phyloP scores from a whole-genome alignment of 163 green algal genomes.

The Prototheca cutis region DNA sequence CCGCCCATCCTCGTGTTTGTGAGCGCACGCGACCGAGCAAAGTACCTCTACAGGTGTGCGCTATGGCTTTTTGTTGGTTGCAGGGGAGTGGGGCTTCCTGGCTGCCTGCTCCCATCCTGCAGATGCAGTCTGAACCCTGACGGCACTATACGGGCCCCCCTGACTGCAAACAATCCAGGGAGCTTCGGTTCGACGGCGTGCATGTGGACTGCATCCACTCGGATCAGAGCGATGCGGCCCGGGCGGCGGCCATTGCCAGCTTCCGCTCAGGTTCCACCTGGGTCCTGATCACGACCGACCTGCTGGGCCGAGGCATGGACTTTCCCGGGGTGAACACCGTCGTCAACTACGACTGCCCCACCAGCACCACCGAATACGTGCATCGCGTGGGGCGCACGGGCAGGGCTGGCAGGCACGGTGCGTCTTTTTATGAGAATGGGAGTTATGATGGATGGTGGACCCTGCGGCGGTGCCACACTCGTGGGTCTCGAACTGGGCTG shows the following conservation, averaged over 20 bases:
- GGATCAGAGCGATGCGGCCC: conserved; percentile 50
- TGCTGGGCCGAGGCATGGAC: conserved; percentile 92
- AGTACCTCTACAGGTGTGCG: conserved; percentile 51
- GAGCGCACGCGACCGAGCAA: conserved; percentile 64
- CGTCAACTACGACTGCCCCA: conserved; percentile 94
- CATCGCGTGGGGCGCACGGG: conserved; percentile 87
- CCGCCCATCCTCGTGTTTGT: conserved; percentile 86
- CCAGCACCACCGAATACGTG: conserved; percentile 80
- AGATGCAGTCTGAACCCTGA: too few species aligned
- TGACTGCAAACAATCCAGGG: too few species aligned
- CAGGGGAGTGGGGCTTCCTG: too few species aligned
- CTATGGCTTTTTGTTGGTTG: too few species aligned
- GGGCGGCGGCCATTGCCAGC: conserved; percentile 71
- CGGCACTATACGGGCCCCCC: too few species aligned
- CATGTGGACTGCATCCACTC: conserved; percentile 76
- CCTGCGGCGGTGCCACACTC: not conserved
- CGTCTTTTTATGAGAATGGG: not conserved
- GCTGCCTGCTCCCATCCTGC: too few species aligned
- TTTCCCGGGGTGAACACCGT: conserved; percentile 87
- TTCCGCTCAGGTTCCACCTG: conserved; percentile 73
- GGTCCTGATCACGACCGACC: conserved; percentile 90
- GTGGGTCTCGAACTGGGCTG: too few species aligned
- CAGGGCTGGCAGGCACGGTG: conserved; percentile 20
- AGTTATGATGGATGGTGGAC: not conserved
- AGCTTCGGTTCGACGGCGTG: conserved; percentile 77